Percentiles rank a stretch among this genome's conserved stretches.
Evolutionary conservation across 2,329 filamentous ascomycete genomes (phyloP).

Genomic region (Cryoendolithus antarcticus): DNA sequence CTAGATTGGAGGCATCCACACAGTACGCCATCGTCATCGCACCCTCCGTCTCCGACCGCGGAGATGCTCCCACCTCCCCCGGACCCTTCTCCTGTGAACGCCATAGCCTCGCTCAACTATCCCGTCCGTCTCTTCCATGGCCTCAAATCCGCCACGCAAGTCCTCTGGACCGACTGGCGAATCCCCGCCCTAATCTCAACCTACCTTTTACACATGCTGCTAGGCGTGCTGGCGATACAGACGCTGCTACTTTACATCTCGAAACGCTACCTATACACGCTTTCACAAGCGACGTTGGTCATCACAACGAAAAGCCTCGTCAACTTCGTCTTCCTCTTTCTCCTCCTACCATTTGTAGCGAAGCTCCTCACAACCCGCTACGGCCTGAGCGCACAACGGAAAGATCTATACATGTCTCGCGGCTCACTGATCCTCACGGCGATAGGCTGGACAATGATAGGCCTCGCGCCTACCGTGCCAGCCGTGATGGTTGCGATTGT

Average conservation of each 20-base stretch:
- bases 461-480: slow-evolving; percentile 17
- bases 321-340: slow-evolving; percentile 19
- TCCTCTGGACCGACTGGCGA: slow-evolving; percentile 20
- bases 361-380: slow-evolving; percentile 11
- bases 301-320: slow-evolving; percentile 19
- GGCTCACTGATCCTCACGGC: slow-evolving; percentile 15
- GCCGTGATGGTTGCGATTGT: slow-evolving; percentile 28
- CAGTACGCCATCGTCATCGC: neutral
- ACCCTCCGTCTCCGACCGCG: neutral
- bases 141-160: slow-evolving; percentile 13
- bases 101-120: no score
- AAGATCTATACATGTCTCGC: slow-evolving; percentile 22
- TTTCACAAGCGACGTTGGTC: slow-evolving; percentile 22
- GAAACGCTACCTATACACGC: slow-evolving; percentile 38
- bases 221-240: slow-evolving; percentile 34
- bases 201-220: slow-evolving; percentile 19
- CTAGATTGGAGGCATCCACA: slow-evolving; percentile 12
- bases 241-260: slow-evolving; percentile 30
- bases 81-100: no score
- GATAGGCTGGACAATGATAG: slow-evolving; percentile 19
- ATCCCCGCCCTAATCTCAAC: slow-evolving; percentile 19
- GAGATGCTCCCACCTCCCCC: neutral
- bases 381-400: slow-evolving; percentile 12
- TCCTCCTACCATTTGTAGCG: slow-evolving; percentile 19
- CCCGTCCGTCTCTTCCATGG: neutral